Evolutionary conservation across 2,329 filamentous ascomycete genomes (phyloP).

Genomic region (Ustulina deusta): DNA sequence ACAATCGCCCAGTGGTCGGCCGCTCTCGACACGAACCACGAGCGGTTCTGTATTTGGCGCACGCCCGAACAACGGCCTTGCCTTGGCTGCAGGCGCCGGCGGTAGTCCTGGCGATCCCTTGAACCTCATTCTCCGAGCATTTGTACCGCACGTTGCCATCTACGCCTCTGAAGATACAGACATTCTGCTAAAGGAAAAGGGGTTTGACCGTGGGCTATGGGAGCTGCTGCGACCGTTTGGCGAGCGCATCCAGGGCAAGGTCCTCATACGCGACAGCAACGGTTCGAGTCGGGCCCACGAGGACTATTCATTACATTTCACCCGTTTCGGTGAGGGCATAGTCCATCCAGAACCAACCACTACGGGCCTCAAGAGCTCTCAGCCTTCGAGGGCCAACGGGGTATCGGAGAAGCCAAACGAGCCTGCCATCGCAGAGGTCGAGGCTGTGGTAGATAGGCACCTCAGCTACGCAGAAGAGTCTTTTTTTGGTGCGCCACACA

Average conservation of each 20-base stretch:
- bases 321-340: conserved; percentile 72
- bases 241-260: conserved; percentile 86
- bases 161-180: conserved; percentile 90
- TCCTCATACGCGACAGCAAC: conserved; percentile 90
- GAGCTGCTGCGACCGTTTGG: conserved; percentile 92
- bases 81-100: conserved; percentile 56
- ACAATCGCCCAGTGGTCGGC: conserved; percentile 72
- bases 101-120: conserved; percentile 66
- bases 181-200: conserved; percentile 82
- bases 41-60: conserved; percentile 70
- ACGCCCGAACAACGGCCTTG: conserved; percentile 58
- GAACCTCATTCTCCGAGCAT: conserved; percentile 81
- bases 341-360: conserved; percentile 61
- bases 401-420: conserved; percentile 44
- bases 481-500: conserved; percentile 55
- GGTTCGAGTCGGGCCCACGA: conserved; percentile 86
- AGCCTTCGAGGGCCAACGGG: conserved; percentile 48
- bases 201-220: conserved; percentile 83
- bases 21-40: conserved; percentile 67
- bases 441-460: conserved; percentile 83
- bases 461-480: conserved; percentile 79
- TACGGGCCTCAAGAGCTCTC: conserved; percentile 50
- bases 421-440: conserved; percentile 72
- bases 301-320: conserved; percentile 90
- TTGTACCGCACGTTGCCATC: conserved; percentile 89